These are phyloP conservation scores for Clonostachys sp. DNA, from an alignment of 2,329 filamentous ascomycete genomes.

Conservation along the genomic window DNA sequence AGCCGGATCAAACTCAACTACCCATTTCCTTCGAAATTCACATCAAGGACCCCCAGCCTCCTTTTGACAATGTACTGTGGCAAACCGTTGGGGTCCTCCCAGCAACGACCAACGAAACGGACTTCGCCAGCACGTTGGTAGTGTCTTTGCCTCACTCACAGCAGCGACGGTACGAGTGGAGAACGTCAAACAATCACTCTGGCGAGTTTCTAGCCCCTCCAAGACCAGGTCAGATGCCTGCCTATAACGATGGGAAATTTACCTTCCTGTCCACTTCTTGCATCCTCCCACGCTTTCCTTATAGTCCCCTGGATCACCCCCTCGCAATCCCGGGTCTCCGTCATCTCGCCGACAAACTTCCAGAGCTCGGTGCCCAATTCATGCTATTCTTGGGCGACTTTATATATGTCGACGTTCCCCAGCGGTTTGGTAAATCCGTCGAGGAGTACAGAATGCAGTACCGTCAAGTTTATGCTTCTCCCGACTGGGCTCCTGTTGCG, in stretches of 20 bases:
- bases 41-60: constrained; percentile 42
- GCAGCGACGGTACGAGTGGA: constrained; percentile 77
- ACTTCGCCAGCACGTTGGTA: constrained; percentile 72
- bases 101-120: constrained; percentile 68
- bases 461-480: constrained; percentile 90
- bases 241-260: constrained; percentile 63
- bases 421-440: constrained; percentile 65
- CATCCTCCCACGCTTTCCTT: constrained; percentile 87
- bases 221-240: constrained; percentile 57
- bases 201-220: constrained; percentile 80
- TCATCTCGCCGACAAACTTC: constrained; percentile 69
- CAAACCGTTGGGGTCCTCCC: constrained; percentile 60
- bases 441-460: constrained; percentile 89
- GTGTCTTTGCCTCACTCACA: constrained; percentile 61
- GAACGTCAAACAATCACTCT: constrained; percentile 79
- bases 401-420: constrained; percentile 86
- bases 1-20: constrained; percentile 71
- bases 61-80: constrained; percentile 59
- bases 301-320: constrained; percentile 77
- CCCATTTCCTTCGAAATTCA: constrained; percentile 70
- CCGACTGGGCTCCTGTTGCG: constrained; percentile 76
- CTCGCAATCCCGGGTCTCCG: constrained; percentile 77
- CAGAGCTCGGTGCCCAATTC: constrained; percentile 68
- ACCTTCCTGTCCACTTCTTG: constrained; percentile 93
- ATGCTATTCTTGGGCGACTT: constrained; percentile 85